Evolutionary conservation across 2,329 filamentous ascomycete species (phyloP), one percentile per base, ranked within the genome.

Genomic region (Aspergillus neotritici): DNA sequence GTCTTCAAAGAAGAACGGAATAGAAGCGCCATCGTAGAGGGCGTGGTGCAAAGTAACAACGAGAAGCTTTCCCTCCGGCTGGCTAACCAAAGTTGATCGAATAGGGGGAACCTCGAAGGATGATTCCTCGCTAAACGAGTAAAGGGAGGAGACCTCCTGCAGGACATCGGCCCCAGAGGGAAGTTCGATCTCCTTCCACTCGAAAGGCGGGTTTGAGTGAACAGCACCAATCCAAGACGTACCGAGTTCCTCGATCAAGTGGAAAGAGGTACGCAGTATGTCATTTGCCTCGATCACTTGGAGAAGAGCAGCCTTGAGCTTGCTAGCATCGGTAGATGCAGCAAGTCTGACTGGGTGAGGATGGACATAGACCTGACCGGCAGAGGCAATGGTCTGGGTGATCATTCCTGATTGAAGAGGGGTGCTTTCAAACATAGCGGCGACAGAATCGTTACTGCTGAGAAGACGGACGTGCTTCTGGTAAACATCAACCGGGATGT

Each of bases 341-440:
- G 60, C 43, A 0, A 94, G 64, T 0, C 65, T 49, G 34, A 90
- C 77, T 0, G 66, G 64, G 56, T 94, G 94, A 0, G 74, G 71
- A 48, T 88, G 87, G 59, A 90, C 91, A 58, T 95, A 95, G 0
- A 84, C 67, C 31, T 51, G 43, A 9, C 57, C 51, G 0, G 68
- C 57, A n/a, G 71, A 78, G 7, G 77, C 75, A 29, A 84, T 61
- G 3, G 82, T 82, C 37, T 81, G 77, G 1, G 84, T 83, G 33
- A 94, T 79, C 72, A 95, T 89, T 0, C 88, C 89, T 55, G 89
- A 80, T 57, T 95, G 89, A 1, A 94, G 68, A 1, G 88, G 78
- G 1, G 88, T 91, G 59, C 88, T 94, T 4, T 57, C 49, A 36
- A 63, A 66, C 31, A 62, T 51, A 3, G 47, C 42, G 8, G 47